Conservation (phyloP, 495 filamentous ascomycete genomes). For the Aspergillus hancockii region DNA sequence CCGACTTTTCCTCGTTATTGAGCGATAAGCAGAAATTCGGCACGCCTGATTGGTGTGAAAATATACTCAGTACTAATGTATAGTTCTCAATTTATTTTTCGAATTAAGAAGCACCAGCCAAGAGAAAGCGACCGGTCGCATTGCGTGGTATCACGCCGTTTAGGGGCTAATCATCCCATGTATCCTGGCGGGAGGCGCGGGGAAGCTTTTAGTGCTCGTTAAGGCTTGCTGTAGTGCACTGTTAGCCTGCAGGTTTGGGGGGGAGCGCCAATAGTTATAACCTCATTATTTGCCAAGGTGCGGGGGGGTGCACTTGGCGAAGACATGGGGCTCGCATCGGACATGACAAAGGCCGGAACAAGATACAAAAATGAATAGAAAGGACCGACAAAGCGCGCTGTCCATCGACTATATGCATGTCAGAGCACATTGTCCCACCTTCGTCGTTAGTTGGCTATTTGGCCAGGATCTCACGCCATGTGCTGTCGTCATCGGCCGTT, state of each 20-base stretch:
- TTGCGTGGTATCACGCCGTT: neutral
- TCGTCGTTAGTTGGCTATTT: neutral
- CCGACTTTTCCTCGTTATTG: conserved; percentile 26
- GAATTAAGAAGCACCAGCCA: neutral
- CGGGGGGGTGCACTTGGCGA: neutral
- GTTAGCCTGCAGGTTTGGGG: neutral
- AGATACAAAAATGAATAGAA: neutral
- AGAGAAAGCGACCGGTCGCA: neutral
- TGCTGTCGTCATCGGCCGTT: neutral
- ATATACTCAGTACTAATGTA: neutral
- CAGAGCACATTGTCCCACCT: neutral
- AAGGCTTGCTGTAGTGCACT: neutral
- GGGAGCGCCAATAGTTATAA: neutral
- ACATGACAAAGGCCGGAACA: neutral
- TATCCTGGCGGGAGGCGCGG: neutral
- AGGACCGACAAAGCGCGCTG: neutral
- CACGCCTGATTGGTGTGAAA: neutral
- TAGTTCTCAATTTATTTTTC: neutral
- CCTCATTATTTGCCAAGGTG: neutral
- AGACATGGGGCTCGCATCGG: too few relatives aligned
- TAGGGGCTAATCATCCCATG: neutral
- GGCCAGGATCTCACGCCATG: neutral
- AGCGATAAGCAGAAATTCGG: neutral
- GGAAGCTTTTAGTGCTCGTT: neutral
- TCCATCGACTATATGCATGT: neutral